Conservation (phyloP, 1,284 basidiomycete species). For the Anthracocystis panici-leucophaei region DNA sequence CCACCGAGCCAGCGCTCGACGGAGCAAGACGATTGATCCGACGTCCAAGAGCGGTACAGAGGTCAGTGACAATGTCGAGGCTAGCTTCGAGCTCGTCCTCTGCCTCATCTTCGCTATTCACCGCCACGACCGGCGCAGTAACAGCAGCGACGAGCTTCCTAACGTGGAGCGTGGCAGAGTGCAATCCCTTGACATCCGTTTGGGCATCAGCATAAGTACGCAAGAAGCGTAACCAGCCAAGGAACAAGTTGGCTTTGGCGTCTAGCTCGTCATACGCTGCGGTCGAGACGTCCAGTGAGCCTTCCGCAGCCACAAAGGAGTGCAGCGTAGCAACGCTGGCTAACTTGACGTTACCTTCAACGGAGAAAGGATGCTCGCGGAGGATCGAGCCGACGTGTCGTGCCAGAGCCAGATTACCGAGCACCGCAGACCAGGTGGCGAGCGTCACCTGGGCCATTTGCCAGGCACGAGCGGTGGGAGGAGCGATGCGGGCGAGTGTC, state of each 20-base stretch:
- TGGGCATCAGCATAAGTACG: slow-evolving; percentile 35
- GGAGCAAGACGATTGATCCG: slow-evolving; percentile 16
- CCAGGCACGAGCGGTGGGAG: slow-evolving; percentile 36
- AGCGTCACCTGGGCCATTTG: slow-evolving; percentile 52
- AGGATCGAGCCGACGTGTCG: slow-evolving; percentile 35
- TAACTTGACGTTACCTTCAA: slow-evolving; percentile 9
- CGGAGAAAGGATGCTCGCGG: slow-evolving; percentile 18
- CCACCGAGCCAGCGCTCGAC: neutral
- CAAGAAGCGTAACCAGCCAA: slow-evolving; percentile 58
- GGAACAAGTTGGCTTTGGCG: slow-evolving; percentile 45
- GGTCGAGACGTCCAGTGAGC: neutral
- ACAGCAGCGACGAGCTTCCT: slow-evolving; percentile 32
- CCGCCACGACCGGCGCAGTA: neutral
- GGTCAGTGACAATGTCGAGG: slow-evolving; percentile 33
- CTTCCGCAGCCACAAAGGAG: slow-evolving; percentile 13
- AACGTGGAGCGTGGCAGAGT: slow-evolving; percentile 23
- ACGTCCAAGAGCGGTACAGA: slow-evolving; percentile 32
- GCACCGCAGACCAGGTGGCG: slow-evolving; percentile 56
- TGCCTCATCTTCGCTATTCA: neutral
- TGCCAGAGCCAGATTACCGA: slow-evolving; percentile 52
- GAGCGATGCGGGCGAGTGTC: slow-evolving; percentile 45
- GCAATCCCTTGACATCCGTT: slow-evolving; percentile 8
- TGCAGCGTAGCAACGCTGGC: slow-evolving; percentile 26
- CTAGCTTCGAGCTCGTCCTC: slow-evolving; percentile 17
- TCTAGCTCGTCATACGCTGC: slow-evolving; percentile 40